Evolutionary conservation across 2,329 filamentous ascomycete genomes (phyloP).

Genomic region (Cercospora nicotianae): DNA sequence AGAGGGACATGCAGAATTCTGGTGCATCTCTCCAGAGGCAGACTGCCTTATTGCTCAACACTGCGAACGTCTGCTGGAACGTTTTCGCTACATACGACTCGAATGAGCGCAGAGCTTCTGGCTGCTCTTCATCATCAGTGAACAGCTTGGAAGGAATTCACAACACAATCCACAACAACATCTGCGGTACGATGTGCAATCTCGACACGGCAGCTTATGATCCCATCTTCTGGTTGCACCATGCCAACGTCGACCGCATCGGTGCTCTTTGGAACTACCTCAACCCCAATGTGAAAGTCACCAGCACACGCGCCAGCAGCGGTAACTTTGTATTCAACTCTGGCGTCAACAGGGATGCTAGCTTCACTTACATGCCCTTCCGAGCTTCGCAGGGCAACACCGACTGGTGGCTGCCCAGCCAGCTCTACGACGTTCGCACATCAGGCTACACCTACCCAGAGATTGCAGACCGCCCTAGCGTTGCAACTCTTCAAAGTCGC

Average conservation of each 20-base stretch:
- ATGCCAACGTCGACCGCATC: conserved; percentile 39
- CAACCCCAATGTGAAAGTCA: conserved; percentile 31
- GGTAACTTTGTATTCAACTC: conserved; percentile 17
- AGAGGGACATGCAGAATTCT: conserved; percentile 32
- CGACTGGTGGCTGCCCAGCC: conserved; percentile 65
- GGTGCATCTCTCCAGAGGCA: conserved; percentile 26
- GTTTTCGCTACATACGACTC: conserved; percentile 32
- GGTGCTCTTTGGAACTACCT: conserved; percentile 39
- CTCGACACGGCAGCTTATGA: conserved; percentile 36
- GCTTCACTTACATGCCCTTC: conserved; percentile 58
- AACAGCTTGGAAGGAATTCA: conserved; percentile 33
- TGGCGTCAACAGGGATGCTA: conserved; percentile 23
- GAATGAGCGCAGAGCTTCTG: conserved; percentile 13
- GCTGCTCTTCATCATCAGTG: conserved; percentile 25
- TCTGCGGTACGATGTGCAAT: conserved; percentile 36
- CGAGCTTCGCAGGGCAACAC: conserved; percentile 52
- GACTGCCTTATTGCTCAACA: conserved; percentile 29
- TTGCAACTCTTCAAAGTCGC: conserved; percentile 3
- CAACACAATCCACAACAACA: conserved; percentile 31
- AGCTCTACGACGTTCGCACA: conserved; percentile 51
- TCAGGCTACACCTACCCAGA: conserved; percentile 11
- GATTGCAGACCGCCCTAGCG: conserved; percentile 7
- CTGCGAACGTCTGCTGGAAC: conserved; percentile 30
- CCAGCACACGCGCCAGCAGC: conserved; percentile 8
- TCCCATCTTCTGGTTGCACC: conserved; percentile 40